Percentiles rank a stretch among this genome's conserved stretches.
Evolutionary conservation across 352 stramenopile species (phyloP).

Genomic region (Phytophthora fragariae): DNA sequence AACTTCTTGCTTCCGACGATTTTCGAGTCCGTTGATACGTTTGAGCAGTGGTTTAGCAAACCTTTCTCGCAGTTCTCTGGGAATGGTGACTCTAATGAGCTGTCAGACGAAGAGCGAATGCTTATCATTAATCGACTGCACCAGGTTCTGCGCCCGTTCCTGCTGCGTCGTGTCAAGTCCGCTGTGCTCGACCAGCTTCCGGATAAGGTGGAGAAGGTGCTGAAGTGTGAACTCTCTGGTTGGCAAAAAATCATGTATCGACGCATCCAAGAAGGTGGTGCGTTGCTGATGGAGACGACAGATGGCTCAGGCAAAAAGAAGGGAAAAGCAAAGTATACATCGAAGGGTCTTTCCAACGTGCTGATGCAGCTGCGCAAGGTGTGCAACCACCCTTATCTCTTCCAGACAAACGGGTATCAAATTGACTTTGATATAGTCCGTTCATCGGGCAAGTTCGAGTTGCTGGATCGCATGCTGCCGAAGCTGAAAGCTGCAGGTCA

Average conservation of each 20-base stretch:
- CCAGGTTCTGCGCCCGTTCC: slow-evolving; percentile 85
- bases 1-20: slow-evolving; percentile 94
- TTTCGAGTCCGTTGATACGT: slow-evolving; percentile 92
- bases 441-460: slow-evolving; percentile 93
- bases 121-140: slow-evolving; percentile 90
- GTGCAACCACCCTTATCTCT: slow-evolving; percentile 91
- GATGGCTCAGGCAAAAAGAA: slow-evolving; percentile 70
- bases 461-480: slow-evolving; percentile 97
- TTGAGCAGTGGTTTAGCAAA: slow-evolving; percentile 92
- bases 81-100: slow-evolving; percentile 79
- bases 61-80: slow-evolving; percentile 86
- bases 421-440: slow-evolving; percentile 90
- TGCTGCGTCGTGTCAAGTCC: slow-evolving; percentile 87
- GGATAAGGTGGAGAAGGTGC: slow-evolving; percentile 88
- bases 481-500: slow-evolving; percentile 94
- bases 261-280: slow-evolving; percentile 88
- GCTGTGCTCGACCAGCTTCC: slow-evolving; percentile 88
- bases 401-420: slow-evolving; percentile 85
- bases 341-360: slow-evolving; percentile 88
- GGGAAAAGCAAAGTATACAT: slow-evolving; percentile 85
- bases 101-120: slow-evolving; percentile 91
- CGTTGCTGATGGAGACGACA: slow-evolving; percentile 81
- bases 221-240: slow-evolving; percentile 88
- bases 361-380: slow-evolving; percentile 91
- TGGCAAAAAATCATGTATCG: slow-evolving; percentile 92